Evolutionary conservation across 177 flowering plant genomes (phyloP), one percentile per base, ranked within the genome.

Genomic region (Vitis hybrid): DNA sequence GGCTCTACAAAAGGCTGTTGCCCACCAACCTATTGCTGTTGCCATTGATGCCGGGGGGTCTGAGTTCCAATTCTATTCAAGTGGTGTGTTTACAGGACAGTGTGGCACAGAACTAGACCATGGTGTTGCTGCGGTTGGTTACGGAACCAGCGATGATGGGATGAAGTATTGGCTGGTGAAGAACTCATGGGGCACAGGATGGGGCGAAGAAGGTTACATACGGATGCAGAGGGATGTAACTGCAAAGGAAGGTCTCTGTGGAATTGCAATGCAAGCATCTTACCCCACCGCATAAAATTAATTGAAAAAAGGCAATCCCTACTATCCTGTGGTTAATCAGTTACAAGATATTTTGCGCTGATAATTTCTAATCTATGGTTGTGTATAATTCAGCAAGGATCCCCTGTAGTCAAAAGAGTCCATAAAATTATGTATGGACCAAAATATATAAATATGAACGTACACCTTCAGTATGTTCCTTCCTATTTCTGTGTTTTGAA

Each of bases 201-300:
- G 77, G 78, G 77, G 75, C 3, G 79, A 77, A 5, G 45, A 72
- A 40, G 79, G 79, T 0, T 77, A 77, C 59, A 65, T 72, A 9
- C 64, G 67, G 70, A 64, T 77, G 73, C 70, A 68, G 17, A 64
- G 68, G 12, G 75, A 57, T 49, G 34, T 68, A 1, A 23, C 12
- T 56, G 64, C 51, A 2, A 54, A 59, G 45, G 71, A 62, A 68
- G 79, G 76, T 4, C 62, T 68, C 1, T 77, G 76, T 30, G 79
- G 79, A 50, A 64, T 76, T 4, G 75, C 74, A 0, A 71, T 71
- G 75, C 3, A 50, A 10, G 56, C 70, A 5, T 64, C 73, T 26
- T 72, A 72, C 26, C 73, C 75, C 10, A 68, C 68, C 49, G 67
- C 74, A 3, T 75, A 12, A 68, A 17, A 12, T 23, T n/a, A 3